Evolutionary conservation across 768 basidiomycete genomes (phyloP).

Genomic region (Phaeolepiota aurea): DNA sequence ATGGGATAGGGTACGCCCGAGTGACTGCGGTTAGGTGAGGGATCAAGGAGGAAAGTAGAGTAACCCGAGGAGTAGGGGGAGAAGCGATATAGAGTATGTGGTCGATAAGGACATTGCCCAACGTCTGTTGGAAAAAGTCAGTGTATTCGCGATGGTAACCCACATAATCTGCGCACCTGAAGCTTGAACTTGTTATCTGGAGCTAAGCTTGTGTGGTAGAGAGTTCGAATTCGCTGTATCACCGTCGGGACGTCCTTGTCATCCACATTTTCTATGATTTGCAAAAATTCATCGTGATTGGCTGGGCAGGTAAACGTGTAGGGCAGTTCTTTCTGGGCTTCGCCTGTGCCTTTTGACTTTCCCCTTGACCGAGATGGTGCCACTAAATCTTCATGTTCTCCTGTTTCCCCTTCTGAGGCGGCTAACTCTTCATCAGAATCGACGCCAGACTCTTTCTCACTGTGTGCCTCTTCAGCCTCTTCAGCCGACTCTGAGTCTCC

Average conservation of each 20-base stretch:
- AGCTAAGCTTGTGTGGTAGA: conserved; percentile 90
- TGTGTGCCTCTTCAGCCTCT: conserved; percentile 30
- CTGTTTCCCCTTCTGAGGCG: conserved; percentile 28
- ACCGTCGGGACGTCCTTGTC: conserved; percentile 73
- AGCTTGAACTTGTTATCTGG: conserved; percentile 89
- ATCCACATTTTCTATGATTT: conserved; percentile 62
- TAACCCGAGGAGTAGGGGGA: conserved; percentile 50
- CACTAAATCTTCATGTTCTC: conserved; percentile 37
- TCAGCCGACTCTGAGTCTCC: conserved; percentile 10
- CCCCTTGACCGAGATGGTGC: conserved; percentile 18
- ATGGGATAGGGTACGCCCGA: conserved; percentile 71
- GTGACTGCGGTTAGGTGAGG: conserved; percentile 77
- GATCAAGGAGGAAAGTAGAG: conserved; percentile 54
- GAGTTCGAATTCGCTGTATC: conserved; percentile 80
- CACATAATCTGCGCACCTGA: conserved; percentile 46
- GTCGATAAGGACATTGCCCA: conserved; percentile 78
- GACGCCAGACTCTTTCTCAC: conserved; percentile 24
- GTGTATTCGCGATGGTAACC: background rate
- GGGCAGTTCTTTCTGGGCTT: conserved; percentile 57
- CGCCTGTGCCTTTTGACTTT: conserved; percentile 23
- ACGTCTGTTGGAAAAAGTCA: conserved; percentile 34
- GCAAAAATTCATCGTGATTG: conserved; percentile 84
- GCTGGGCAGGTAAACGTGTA: conserved; percentile 89
- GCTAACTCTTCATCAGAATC: conserved; percentile 24
- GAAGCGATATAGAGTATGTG: conserved; percentile 74